These are phyloP conservation scores for Selaginella tamariscina DNA, from an alignment of 75 land plant genomes.

Conservation along the genomic window DNA sequence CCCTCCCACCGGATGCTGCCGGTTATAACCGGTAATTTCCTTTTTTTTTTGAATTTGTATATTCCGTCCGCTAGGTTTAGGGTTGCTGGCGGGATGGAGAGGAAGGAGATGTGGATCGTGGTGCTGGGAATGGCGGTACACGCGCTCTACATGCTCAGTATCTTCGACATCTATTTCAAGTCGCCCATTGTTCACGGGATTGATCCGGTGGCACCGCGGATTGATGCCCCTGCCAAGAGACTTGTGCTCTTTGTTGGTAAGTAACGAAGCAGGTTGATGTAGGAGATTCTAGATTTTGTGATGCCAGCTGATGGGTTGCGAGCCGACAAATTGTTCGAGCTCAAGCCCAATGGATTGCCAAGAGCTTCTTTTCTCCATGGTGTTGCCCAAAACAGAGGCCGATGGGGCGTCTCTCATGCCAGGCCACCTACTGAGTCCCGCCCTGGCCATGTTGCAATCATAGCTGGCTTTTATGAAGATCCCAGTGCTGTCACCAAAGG, in stretches of 20 bases:
- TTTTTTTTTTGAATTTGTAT: background rate
- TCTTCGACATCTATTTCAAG: slow-evolving; percentile 98
- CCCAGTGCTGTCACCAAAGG: slow-evolving; percentile 99
- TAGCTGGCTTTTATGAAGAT: slow-evolving; percentile 97
- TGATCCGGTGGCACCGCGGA: slow-evolving; percentile 62
- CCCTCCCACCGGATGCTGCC: background rate
- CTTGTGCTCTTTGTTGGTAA: slow-evolving; percentile 83
- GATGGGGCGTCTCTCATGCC: slow-evolving; percentile 98
- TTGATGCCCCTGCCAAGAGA: slow-evolving; percentile 71
- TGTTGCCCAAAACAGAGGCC: slow-evolving; percentile 56
- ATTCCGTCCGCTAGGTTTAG: too few relatives aligned
- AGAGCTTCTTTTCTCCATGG: slow-evolving; percentile 80
- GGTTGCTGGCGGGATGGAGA: slow-evolving; percentile 18
- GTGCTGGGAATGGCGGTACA: slow-evolving; percentile 65
- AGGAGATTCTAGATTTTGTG: slow-evolving; percentile 12
- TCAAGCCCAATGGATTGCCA: slow-evolving; percentile 46
- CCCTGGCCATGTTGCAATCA: slow-evolving; percentile 94
- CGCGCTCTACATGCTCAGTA: slow-evolving; percentile 92
- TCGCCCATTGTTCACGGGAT: slow-evolving; percentile 92
- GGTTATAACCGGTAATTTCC: background rate
- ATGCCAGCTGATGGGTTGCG: slow-evolving; percentile 87
- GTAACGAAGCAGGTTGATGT: too few relatives aligned
- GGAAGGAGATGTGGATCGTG: slow-evolving; percentile 55
- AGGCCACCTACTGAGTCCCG: slow-evolving; percentile 97
- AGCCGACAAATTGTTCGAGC: slow-evolving; percentile 91